A percentile compares a stretch with the other conserved stretches of the same genome.
phyloP scores from a whole-genome alignment of 2,329 filamentous ascomycete species.

The Trichoderma sp. region DNA sequence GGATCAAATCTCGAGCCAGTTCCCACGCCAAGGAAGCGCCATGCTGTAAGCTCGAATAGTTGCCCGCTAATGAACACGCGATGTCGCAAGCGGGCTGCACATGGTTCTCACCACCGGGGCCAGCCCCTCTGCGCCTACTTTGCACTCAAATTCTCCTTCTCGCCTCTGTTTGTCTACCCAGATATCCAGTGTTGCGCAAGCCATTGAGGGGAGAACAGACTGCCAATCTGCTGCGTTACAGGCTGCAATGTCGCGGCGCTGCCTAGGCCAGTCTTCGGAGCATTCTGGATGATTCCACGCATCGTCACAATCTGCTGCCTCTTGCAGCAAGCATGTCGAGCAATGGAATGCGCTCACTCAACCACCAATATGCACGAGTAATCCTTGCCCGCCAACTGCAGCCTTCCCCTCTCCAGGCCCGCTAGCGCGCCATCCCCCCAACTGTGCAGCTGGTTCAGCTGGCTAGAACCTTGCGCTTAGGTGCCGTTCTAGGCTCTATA shows the following conservation, averaged over 20 bases:
- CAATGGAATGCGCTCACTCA: neutral
- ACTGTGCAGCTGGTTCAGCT: conserved; percentile 16
- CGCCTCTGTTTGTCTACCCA: neutral
- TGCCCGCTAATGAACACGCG: conserved; percentile 4
- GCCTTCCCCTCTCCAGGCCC: conserved; percentile 9
- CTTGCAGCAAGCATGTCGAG: neutral
- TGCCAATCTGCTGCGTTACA: neutral
- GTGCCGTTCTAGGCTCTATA: conserved; percentile 13
- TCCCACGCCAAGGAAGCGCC: conserved; percentile 1
- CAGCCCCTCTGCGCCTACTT: neutral
- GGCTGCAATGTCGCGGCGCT: neutral
- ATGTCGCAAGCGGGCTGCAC: conserved; percentile 18
- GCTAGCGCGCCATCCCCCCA: conserved; percentile 11
- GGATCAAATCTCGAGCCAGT: neutral
- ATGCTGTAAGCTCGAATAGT: conserved; percentile 11
- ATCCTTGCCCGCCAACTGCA: neutral
- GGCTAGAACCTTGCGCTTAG: conserved; percentile 5
- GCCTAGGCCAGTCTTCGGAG: neutral
- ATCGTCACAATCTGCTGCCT: neutral
- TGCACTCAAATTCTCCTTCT: neutral
- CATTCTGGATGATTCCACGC: neutral
- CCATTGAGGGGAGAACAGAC: neutral
- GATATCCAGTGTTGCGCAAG: neutral
- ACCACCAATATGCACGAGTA: neutral
- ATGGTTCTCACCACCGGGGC: conserved; percentile 16